Base-by-base conservation (phyloP, 768 basidiomycete genomes). In the Kockovaella imperatae region DNA sequence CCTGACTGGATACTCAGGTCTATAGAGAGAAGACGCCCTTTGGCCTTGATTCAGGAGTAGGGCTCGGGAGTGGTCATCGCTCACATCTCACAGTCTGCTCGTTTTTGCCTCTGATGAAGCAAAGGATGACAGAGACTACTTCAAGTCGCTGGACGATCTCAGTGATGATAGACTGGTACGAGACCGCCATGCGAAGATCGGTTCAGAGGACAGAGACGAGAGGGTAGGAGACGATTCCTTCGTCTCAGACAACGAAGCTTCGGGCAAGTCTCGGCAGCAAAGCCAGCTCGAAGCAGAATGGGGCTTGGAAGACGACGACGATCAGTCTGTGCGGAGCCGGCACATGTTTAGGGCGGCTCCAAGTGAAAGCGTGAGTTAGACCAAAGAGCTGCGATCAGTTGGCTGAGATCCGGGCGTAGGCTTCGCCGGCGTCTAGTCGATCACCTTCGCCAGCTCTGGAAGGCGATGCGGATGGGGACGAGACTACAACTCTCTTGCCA, bases 1-100 rank as follows among this genome's bases (percentile, higher is more conserved):
- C 87, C 91, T 0, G 72, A 77, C 24, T 97, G 90, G 89, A 74
- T 97, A 45, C 63, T 75, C 30, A 86, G 89, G 61, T 90, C 83
- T 20, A 75, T 91, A n/a, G 74, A 76, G 4, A 72, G 74, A 24
- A 77, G 76, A 10, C 73, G 78, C 49, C 73, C 75, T 17, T 70
- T 80, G 23, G 82, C 86, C 1, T 72, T 90, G 50, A 75, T 69
- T 31, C 82, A 83, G 70, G 83, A 79, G 88, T 89, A 39, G 30
- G 52, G 25, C 14, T 23, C 14, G 28, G 21, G 21, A 4, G 5
- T 3, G 23, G 15, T 13, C 17, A 6, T 1, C 31, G 4, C 20
- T 28, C 42, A 21, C 28, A 20, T 2, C 11, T 11, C 25, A 4
- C 31, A 68, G 69, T 28, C 41, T 69, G 11, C 46, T 66, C 8